Base-by-base conservation (phyloP, 139 green algal genomes). In the Chlorella sp. region DNA sequence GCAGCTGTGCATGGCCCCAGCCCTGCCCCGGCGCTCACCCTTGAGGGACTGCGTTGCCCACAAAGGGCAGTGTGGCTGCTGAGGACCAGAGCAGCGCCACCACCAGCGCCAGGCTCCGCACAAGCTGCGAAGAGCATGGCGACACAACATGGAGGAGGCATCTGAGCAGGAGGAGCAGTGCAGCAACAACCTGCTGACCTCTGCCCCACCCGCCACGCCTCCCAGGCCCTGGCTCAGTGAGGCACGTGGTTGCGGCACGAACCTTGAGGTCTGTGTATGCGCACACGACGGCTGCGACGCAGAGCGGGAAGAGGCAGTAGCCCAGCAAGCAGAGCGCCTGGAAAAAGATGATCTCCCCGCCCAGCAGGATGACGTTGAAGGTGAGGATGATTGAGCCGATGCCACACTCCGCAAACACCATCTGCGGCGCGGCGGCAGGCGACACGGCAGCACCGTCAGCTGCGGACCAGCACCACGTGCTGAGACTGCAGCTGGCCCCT, bases 291-390 rank as follows among this genome's bases (percentile, higher is more conserved):
- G 92, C 87, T 0, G 88, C 91, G 1, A 97, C 55, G 33, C 89
- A 87, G 31, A 99, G 76, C n/a, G 95, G 95, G 75, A 98, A 97
- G 3, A 98, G 74, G 87, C 95, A 99, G 85, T 99, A 99, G n/a
- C 95, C 95, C 31, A 99, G 86, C 65, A 99, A 77, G 76, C 89
- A 98, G 49, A 99, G 79, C 0, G 86, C 86, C 82, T 74, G 69
- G 23, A 76, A 70, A 81, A 99, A 98, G 59, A 95, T 92, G 33
- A 99, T 97, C 62, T 90, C 91, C n/a, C 95, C 95, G 30, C 95
- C 93, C 59, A 99, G 87, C 63, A 99, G 86, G 50, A 97, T 86
- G 17, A 97, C 94, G 74, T 99, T 99, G 50, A 93, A 74, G 1
- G 95, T 99, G 26, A 99, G 86, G 10, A 97, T 82, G 26, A 97